These are phyloP conservation scores for Simmondsia chinensis DNA, from an alignment of 148 eudicot genomes.

Conservation along the genomic window DNA sequence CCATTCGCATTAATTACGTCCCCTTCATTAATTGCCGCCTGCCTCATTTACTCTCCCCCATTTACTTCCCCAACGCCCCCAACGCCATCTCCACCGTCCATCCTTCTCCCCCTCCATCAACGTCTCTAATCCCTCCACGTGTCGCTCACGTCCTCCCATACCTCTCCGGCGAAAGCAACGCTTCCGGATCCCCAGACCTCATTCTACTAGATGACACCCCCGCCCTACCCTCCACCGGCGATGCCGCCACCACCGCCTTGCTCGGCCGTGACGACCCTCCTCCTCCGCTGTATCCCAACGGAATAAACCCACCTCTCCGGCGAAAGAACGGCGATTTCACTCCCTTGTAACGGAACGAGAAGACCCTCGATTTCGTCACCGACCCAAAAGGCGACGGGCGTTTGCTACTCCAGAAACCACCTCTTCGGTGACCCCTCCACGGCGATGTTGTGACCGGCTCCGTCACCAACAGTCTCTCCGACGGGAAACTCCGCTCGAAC, in stretches of 20 bases:
- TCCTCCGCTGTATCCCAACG: too few species aligned
- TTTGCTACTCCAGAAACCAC: constrained; percentile 57
- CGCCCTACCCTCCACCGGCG: constrained; percentile 56
- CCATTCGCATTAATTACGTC: too few species aligned
- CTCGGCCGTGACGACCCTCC: constrained; percentile 43
- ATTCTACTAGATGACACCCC: constrained; percentile 49
- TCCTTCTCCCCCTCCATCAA: not conserved
- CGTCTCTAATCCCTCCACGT: constrained; percentile 14
- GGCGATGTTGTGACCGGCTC: constrained; percentile 70
- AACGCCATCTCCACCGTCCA: constrained; percentile 4
- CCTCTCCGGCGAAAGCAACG: constrained; percentile 88
- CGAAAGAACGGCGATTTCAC: constrained; percentile 77
- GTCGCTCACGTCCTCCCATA: constrained; percentile 23
- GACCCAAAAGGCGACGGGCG: constrained; percentile 59
- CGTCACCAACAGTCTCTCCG: constrained; percentile 36
- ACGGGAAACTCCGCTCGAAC: constrained; percentile 64
- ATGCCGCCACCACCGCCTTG: constrained; percentile 39
- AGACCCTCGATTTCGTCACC: constrained; percentile 45
- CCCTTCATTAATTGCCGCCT: too few species aligned
- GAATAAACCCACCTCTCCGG: constrained; percentile 31
- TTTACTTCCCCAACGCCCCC: constrained; percentile 19
- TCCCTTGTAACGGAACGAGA: constrained; percentile 50
- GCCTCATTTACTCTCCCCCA: too few species aligned
- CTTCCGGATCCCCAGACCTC: constrained; percentile 86
- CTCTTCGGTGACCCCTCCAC: constrained; percentile 24